Percentiles rank a stretch among this genome's conserved stretches.
Conservation (phyloP, 2,329 filamentous ascomycete genomes). For the Calonectria pauciramosa region DNA sequence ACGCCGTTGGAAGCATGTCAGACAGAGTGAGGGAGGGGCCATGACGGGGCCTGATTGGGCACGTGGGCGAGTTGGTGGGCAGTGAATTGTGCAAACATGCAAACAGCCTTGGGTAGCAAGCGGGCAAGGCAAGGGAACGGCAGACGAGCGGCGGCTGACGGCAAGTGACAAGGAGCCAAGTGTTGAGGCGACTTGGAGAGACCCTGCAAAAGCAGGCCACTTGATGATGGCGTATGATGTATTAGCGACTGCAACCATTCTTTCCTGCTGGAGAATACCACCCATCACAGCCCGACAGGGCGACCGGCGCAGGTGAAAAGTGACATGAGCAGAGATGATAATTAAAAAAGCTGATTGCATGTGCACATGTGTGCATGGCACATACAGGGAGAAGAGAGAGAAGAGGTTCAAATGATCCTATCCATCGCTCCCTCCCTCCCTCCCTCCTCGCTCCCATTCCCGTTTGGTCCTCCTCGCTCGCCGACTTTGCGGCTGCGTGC, state of each 20-base stretch:
- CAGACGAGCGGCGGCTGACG: background rate
- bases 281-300: background rate
- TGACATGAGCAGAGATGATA: background rate
- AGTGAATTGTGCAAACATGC: background rate
- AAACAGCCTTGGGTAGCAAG: background rate
- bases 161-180: background rate
- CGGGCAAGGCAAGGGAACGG: background rate
- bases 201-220: background rate
- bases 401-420: background rate
- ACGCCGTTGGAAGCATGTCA: slow-evolving; percentile 3
- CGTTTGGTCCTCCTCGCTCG: background rate
- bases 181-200: background rate
- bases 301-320: background rate
- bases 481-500: slow-evolving; percentile 20
- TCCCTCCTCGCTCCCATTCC: background rate
- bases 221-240: background rate
- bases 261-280: background rate
- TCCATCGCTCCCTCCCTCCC: background rate
- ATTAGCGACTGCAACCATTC: background rate
- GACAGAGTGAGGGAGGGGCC: background rate
- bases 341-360: background rate
- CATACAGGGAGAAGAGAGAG: background rate
- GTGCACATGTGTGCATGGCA: background rate
- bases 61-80: background rate
- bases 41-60: background rate